Conservation (phyloP, 2,329 filamentous ascomycete genomes). For the Xylariaceae sp. region DNA sequence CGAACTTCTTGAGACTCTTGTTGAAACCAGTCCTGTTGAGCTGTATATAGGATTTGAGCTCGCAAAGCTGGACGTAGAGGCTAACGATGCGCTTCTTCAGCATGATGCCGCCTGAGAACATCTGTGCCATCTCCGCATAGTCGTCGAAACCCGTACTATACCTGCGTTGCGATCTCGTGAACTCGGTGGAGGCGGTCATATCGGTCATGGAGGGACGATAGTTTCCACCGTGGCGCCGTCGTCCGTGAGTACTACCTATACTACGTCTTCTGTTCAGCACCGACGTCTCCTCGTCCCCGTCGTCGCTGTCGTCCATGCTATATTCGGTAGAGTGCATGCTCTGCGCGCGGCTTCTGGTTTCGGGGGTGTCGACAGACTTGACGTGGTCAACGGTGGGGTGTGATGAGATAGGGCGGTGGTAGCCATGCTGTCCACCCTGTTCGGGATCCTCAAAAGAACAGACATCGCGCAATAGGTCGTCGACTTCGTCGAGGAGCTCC, state of each 20-base stretch:
- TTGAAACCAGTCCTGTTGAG: conserved; percentile 94
- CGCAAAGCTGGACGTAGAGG: conserved; percentile 87
- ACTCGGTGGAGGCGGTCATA: conserved; percentile 57
- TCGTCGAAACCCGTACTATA: conserved; percentile 69
- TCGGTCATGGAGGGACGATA: conserved; percentile 45
- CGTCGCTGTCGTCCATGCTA: conserved; percentile 53
- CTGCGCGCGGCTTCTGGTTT: conserved; percentile 35
- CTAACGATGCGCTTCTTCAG: conserved; percentile 87
- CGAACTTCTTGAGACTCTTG: conserved; percentile 97
- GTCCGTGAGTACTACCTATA: conserved; percentile 31
- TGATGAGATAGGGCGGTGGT: conserved; percentile 24
- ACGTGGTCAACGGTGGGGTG: conserved; percentile 32
- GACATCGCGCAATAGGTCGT: conserved; percentile 70
- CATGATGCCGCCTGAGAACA: conserved; percentile 66
- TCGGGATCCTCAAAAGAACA: conserved; percentile 58
- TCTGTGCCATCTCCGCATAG: conserved; percentile 67
- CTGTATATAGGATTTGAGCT: conserved; percentile 92
- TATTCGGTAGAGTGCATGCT: conserved; percentile 51
- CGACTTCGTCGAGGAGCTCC: conserved; percentile 78
- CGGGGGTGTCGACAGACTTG: conserved; percentile 35
- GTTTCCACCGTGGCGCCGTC: conserved; percentile 36
- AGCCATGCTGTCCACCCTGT: conserved; percentile 36
- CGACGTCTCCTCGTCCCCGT: conserved; percentile 46
- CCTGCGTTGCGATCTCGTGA: conserved; percentile 52
- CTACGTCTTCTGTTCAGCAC: conserved; percentile 45